Evolutionary conservation across 495 filamentous ascomycete species (phyloP).

Genomic region (Thermochaetoides thermophila): DNA sequence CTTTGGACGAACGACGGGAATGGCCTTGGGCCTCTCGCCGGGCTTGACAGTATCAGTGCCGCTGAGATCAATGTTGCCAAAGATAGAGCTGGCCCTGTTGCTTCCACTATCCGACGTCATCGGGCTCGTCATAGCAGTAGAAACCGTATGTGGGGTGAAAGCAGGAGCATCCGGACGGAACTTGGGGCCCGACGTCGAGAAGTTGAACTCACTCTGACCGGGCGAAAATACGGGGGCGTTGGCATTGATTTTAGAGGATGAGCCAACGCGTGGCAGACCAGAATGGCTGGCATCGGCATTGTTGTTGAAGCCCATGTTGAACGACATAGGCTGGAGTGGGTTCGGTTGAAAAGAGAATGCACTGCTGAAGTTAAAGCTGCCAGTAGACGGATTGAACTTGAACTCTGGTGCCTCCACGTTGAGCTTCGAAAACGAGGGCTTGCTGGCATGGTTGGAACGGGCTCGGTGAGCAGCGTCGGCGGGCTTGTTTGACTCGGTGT

Average conservation of each 20-base stretch:
- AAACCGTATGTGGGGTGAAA: slow-evolving; percentile 50
- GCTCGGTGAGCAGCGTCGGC: slow-evolving; percentile 10
- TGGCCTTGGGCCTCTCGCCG: slow-evolving; percentile 57
- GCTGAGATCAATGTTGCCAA: slow-evolving; percentile 54
- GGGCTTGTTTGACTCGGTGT: slow-evolving; percentile 25
- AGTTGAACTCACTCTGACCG: slow-evolving; percentile 53
- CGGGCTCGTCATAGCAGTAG: slow-evolving; percentile 23
- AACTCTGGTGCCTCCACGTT: slow-evolving; percentile 86
- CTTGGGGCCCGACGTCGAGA: slow-evolving; percentile 47
- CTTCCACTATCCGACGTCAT: slow-evolving; percentile 21
- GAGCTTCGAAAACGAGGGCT: slow-evolving; percentile 57
- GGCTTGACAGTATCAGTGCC: slow-evolving; percentile 43
- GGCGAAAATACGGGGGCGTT: slow-evolving; percentile 60
- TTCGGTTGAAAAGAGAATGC: slow-evolving; percentile 39
- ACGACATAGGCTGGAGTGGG: slow-evolving; percentile 36
- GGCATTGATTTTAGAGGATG: slow-evolving; percentile 46
- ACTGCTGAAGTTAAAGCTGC: slow-evolving; percentile 44
- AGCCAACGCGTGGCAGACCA: slow-evolving; percentile 19
- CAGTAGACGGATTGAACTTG: slow-evolving; percentile 59
- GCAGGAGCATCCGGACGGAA: slow-evolving; percentile 72
- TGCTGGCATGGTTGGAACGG: slow-evolving; percentile 40
- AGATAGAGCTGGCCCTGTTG: slow-evolving; percentile 43
- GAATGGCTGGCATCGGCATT: not conserved
- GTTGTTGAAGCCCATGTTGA: slow-evolving; percentile 20
- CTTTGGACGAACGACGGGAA: slow-evolving; percentile 64